phyloP scores from a whole-genome alignment of 1,139 yeast species.

The Casaregolazyma lundiana region DNA sequence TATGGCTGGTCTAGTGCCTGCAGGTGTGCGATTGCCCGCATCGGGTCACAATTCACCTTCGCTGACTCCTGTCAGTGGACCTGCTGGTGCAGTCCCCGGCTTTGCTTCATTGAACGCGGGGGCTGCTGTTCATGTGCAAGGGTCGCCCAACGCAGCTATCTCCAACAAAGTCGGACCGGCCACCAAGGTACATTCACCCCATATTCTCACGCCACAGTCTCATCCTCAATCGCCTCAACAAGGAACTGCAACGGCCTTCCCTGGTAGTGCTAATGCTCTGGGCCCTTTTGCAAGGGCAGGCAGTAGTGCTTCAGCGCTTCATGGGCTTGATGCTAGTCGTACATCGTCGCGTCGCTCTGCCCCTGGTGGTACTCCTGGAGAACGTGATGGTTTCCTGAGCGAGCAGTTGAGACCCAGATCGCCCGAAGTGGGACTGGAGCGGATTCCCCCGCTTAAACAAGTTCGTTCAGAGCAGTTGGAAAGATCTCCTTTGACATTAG shows the following conservation, averaged over 20 bases:
- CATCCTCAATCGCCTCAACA: conserved; percentile 26
- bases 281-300: background rate
- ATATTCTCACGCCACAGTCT: conserved; percentile 28
- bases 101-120: conserved; percentile 12
- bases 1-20: conserved; percentile 11
- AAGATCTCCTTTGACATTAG: background rate
- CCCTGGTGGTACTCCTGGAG: conserved; percentile 4
- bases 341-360: background rate
- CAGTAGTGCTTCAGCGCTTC: background rate
- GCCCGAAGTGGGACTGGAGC: conserved; percentile 30
- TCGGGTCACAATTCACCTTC: conserved; percentile 8
- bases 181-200: conserved; percentile 17
- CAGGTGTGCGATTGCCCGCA: conserved; percentile 3
- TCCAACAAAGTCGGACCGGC: conserved; percentile 4
- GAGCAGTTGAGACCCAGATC: conserved; percentile 34
- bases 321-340: too few relatives aligned
- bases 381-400: conserved; percentile 26
- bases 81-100: conserved; percentile 10
- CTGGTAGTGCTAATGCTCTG: conserved; percentile 1
- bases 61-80: conserved; percentile 3
- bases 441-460: conserved; percentile 30
- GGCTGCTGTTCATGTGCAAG: conserved; percentile 7
- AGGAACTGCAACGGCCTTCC: background rate
- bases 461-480: background rate
- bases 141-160: conserved; percentile 10